These are phyloP conservation scores for Colletotrichum horii DNA, from an alignment of 2,329 filamentous ascomycete species.

Conservation along the genomic window DNA sequence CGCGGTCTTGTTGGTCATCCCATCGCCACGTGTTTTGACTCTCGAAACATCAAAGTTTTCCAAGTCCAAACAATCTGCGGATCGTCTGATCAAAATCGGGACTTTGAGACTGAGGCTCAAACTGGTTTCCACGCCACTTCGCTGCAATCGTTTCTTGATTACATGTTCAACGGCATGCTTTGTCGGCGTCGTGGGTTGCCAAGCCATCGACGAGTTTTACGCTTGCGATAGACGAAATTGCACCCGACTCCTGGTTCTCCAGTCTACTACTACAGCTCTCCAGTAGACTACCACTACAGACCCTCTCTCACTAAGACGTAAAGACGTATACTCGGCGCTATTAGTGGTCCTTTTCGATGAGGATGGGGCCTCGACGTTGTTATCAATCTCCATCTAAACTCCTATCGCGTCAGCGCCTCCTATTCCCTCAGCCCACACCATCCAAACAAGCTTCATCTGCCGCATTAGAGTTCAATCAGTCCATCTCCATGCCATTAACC, in stretches of 20 bases:
- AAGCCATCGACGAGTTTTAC: not conserved
- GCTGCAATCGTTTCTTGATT: not conserved
- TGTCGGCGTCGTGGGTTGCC: not conserved
- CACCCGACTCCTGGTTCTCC: not conserved
- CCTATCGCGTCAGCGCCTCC: not conserved
- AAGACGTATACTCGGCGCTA: not conserved
- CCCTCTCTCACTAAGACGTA: not conserved
- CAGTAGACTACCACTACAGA: not conserved
- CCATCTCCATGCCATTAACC: not conserved
- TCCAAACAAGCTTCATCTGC: not conserved
- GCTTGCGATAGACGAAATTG: not conserved
- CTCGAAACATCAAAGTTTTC: slow-evolving; percentile 11
- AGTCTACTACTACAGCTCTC: not conserved
- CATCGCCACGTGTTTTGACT: not conserved
- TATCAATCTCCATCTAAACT: not conserved
- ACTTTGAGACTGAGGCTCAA: not conserved
- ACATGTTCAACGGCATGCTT: not conserved
- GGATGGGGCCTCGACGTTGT: not conserved
- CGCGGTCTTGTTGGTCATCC: not conserved
- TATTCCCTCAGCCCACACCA: not conserved
- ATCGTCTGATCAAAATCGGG: not conserved
- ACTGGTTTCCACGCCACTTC: not conserved
- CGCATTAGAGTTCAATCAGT: not conserved
- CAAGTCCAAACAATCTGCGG: not conserved
- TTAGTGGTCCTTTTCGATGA: not conserved